These are phyloP conservation scores for Solanum chaucha DNA, from an alignment of 257 asterid genomes.

Conservation along the genomic window DNA sequence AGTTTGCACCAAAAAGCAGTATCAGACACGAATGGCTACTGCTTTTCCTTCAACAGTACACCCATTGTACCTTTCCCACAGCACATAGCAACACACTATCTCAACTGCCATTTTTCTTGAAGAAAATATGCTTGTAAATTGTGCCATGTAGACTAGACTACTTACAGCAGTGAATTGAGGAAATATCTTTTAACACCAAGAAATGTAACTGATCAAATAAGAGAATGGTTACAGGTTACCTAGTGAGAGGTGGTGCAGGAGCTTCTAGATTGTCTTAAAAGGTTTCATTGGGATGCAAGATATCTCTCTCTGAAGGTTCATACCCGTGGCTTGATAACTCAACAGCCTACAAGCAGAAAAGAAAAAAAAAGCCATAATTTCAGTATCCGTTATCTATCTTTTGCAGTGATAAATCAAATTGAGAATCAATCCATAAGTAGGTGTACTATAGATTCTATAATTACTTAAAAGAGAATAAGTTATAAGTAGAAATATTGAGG, in stretches of 20 bases:
- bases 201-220: neutral
- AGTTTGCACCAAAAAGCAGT: neutral
- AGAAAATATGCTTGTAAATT: neutral
- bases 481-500: neutral
- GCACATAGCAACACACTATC: neutral
- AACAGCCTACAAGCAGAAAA: neutral
- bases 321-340: neutral
- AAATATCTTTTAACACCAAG: neutral
- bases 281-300: constrained; percentile 1
- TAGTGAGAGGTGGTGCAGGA: constrained; percentile 4
- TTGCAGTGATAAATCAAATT: neutral
- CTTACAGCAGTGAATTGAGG: neutral
- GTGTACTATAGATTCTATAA: neutral
- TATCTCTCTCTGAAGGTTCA: neutral
- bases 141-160: neutral
- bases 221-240: neutral
- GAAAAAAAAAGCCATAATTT: neutral
- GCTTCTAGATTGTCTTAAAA: constrained; percentile 6
- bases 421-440: neutral
- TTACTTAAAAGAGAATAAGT: neutral
- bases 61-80: neutral
- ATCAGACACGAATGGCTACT: neutral
- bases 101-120: neutral
- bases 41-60: neutral
- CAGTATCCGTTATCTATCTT: neutral